Conservation (phyloP, 129 eudicot genomes). For the Pseudognaphalium luteoalbum region DNA sequence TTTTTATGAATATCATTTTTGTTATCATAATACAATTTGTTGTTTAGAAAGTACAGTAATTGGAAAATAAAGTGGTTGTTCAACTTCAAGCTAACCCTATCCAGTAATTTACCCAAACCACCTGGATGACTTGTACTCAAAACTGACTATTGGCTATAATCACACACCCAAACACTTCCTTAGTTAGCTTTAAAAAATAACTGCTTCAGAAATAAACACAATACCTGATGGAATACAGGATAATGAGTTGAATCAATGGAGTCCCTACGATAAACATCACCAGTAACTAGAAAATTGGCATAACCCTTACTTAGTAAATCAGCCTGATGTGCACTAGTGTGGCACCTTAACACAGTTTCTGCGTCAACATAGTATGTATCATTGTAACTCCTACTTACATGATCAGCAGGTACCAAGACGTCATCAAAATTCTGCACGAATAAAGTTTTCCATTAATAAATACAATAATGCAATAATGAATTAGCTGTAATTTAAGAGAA, state of each 20-base stretch:
- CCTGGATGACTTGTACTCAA: neutral
- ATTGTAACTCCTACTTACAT: conserved; percentile 94
- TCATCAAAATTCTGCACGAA: conserved; percentile 93
- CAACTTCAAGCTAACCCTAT: neutral
- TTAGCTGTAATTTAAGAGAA: neutral
- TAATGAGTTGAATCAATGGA: conserved; percentile 97
- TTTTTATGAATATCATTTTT: too few species aligned
- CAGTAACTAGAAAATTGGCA: conserved; percentile 87
- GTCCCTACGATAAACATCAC: conserved; percentile 98
- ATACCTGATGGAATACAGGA: conserved; percentile 99
- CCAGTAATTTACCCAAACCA: neutral
- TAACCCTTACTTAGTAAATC: conserved; percentile 74
- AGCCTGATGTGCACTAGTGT: conserved; percentile 99
- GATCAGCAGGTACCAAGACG: conserved; percentile 95
- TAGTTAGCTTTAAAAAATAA: neutral
- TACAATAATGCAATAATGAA: neutral
- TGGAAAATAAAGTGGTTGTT: too few species aligned
- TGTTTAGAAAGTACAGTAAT: too few species aligned
- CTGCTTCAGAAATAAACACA: neutral
- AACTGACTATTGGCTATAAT: neutral
- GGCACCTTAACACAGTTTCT: conserved; percentile 93
- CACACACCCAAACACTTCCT: neutral
- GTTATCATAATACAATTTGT: too few species aligned
- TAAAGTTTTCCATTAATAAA: conserved; percentile 7
- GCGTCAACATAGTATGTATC: conserved; percentile 92